These are phyloP conservation scores for Nicotiana benthamiana DNA, from an alignment of 257 asterid species.

Conservation along the genomic window DNA sequence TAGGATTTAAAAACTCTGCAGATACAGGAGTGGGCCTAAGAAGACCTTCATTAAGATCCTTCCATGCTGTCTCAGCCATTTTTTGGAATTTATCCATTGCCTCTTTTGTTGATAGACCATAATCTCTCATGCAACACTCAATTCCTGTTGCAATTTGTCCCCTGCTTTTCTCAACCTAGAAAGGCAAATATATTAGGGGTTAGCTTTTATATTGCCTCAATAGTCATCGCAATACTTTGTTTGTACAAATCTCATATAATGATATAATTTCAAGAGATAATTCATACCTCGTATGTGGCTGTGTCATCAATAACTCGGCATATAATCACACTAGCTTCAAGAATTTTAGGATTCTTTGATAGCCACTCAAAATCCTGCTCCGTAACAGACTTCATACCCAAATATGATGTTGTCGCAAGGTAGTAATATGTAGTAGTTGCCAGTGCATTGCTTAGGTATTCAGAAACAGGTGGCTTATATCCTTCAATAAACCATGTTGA, in stretches of 20 bases:
- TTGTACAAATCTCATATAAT: neutral
- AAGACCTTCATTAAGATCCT: constrained; percentile 37
- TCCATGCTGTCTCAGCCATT: constrained; percentile 39
- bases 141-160: constrained; percentile 40
- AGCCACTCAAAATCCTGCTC: constrained; percentile 10
- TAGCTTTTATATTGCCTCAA: neutral
- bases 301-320: constrained; percentile 31
- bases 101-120: constrained; percentile 25
- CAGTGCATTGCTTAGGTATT: constrained; percentile 29
- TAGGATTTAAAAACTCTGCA: constrained; percentile 9
- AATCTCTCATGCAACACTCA: constrained; percentile 38
- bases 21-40: constrained; percentile 11
- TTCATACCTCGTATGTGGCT: constrained; percentile 28
- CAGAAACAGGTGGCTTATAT: constrained; percentile 33
- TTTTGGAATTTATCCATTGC: constrained; percentile 23
- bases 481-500: constrained; percentile 19
- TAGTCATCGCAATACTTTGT: neutral
- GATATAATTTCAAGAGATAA: neutral
- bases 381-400: constrained; percentile 17
- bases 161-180: constrained; percentile 34
- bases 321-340: neutral
- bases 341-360: neutral
- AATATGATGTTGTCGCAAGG: constrained; percentile 22
- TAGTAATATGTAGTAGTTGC: constrained; percentile 27
- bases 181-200: neutral